Base-by-base conservation (phyloP, 2,329 filamentous ascomycete species). In the Kalaharituber pfeilii region DNA sequence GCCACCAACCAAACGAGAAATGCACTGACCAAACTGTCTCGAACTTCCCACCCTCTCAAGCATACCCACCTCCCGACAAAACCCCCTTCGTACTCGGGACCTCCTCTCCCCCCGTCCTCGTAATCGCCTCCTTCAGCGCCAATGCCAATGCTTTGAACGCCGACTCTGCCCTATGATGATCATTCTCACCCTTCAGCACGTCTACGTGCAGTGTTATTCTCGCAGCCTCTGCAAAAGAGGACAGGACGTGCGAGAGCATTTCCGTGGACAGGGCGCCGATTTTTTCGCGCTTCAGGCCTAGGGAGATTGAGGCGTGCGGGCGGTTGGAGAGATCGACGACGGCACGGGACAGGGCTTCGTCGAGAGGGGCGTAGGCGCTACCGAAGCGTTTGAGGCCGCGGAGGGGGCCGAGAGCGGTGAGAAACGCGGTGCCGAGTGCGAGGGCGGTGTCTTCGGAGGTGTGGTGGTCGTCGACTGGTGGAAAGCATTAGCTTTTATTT, bases 31-130 rank as follows among this genome's bases (percentile, higher is more conserved):
- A 36, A 36, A 9, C 30, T 9, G 30, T 36, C 11, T 3, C 30
- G 11, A 9, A 36, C 30, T n/a, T n/a, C n/a, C 30, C 30, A 9
- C 30, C 30, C 11, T 36, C n/a, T 3, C 30, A 36, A 36, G n/a
- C 30, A 36, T 3, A 2, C 11, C 30, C 30, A 9, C 30, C 30
- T n/a, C n/a, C 11, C 11, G n/a, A 39, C 44, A 49, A 49, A 29
- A 94, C 94, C 9, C 89, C 89, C 77, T 96, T 96, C 7, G 89
- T 96, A 72, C 88, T 95, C 52, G 88, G 85, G 25, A 96, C 81
- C 74, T 98, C 91, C 2, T 83, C 82, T 9, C 86, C 86, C 42
- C 79, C 77, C 28, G 89, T 79, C 62, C 79, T 76, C 51, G 77
- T 76, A 50, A 81, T 89, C 8, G 91, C 91, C 68, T 77, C 77